Conservation (phyloP, 345 rosid genomes). For the Gossypium rotundifolium region DNA sequence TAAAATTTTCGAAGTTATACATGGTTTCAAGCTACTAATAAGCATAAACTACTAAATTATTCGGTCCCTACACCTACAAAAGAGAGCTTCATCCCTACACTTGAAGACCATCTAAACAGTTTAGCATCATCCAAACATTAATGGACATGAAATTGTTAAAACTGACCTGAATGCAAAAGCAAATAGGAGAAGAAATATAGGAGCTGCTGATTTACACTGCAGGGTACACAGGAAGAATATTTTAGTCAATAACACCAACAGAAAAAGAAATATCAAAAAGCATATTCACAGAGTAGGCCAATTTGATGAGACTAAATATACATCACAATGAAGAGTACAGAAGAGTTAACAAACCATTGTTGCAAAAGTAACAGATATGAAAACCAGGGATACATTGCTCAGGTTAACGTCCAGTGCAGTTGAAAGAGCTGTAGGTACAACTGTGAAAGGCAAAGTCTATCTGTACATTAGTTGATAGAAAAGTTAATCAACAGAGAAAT, state of each 20-base stretch:
- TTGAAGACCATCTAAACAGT: not conserved
- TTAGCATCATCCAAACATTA: not conserved
- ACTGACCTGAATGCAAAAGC: constrained; percentile 98
- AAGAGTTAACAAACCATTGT: constrained; percentile 72
- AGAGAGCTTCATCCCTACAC: not conserved
- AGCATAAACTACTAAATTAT: not conserved
- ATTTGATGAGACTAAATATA: not conserved
- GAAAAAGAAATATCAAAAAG: constrained; percentile 1
- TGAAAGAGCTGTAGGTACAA: constrained; percentile 96
- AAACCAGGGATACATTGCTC: constrained; percentile 96
- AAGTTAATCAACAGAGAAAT: constrained; percentile 30
- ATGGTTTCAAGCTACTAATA: constrained; percentile 5
- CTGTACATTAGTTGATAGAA: constrained; percentile 70
- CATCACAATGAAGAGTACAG: not conserved
- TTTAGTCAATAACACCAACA: constrained; percentile 14
- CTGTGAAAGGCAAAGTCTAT: constrained; percentile 88
- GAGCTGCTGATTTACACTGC: constrained; percentile 99
- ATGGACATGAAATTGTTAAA: not conserved
- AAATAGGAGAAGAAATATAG: constrained; percentile 91
- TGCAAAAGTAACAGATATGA: constrained; percentile 96
- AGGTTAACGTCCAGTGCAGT: constrained; percentile 95
- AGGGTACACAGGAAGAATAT: constrained; percentile 11
- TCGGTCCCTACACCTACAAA: not conserved
- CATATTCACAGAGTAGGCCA: constrained; percentile 13
- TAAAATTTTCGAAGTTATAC: not conserved